phyloP scores from a whole-genome alignment of 306 rosid species.

The Calophaca sinica region DNA sequence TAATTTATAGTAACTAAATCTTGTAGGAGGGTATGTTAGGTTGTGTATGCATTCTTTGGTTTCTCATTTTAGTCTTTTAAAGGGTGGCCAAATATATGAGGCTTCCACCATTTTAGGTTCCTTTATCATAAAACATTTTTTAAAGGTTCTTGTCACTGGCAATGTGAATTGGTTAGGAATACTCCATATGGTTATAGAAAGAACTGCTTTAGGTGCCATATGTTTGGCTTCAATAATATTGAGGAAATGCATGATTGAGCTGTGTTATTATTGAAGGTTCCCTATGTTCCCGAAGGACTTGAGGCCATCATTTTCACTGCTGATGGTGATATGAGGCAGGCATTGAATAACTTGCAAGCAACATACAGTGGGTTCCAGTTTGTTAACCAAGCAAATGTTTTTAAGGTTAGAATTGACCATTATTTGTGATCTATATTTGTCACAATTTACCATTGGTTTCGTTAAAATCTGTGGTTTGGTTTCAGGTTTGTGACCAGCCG shows the following conservation, averaged over 20 bases:
- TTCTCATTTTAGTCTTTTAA: slow-evolving; percentile 6
- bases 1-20: not conserved
- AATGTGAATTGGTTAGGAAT: slow-evolving; percentile 28
- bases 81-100: not conserved
- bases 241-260: slow-evolving; percentile 40
- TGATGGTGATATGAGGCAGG: slow-evolving; percentile 99
- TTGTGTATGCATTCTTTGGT: slow-evolving; percentile 30
- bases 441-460: slow-evolving; percentile 9
- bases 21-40: slow-evolving; percentile 12
- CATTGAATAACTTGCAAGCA: slow-evolving; percentile 97
- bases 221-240: not conserved
- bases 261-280: slow-evolving; percentile 69
- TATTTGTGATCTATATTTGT: slow-evolving; percentile 7
- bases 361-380: slow-evolving; percentile 94
- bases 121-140: slow-evolving; percentile 6
- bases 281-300: slow-evolving; percentile 96
- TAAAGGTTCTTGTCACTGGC: slow-evolving; percentile 40
- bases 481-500: slow-evolving; percentile 97
- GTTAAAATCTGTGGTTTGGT: slow-evolving; percentile 40
- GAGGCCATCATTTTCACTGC: slow-evolving; percentile 99
- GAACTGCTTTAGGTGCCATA: slow-evolving; percentile 23
- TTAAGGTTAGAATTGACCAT: slow-evolving; percentile 66
- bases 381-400: slow-evolving; percentile 95
- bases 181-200: slow-evolving; percentile 31
- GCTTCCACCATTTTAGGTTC: slow-evolving; percentile 17